A percentile compares a stretch with the other conserved stretches of the same genome.
These are phyloP conservation scores for Haplosporangium gracile DNA, from an alignment of 192 early-diverging fungal genomes.

Conservation along the genomic window DNA sequence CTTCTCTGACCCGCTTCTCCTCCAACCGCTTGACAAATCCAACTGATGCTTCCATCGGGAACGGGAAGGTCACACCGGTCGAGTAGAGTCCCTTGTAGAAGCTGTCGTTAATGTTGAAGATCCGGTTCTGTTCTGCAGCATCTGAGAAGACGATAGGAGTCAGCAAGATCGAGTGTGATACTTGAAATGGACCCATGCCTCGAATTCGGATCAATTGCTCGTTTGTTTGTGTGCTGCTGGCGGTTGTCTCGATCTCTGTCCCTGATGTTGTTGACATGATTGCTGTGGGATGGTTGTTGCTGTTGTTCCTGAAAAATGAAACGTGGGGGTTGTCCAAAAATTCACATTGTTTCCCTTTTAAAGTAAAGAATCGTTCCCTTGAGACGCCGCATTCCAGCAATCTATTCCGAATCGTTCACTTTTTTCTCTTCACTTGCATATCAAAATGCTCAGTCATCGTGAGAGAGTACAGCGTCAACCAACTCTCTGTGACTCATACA, in stretches of 20 bases:
- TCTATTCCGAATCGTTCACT: neutral
- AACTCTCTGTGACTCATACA: neutral
- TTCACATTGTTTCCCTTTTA: neutral
- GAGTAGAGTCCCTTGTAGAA: constrained; percentile 35
- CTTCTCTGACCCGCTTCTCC: neutral
- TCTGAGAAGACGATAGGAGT: constrained; percentile 19
- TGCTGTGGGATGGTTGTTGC: neutral
- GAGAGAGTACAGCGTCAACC: neutral
- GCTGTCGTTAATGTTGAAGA: constrained; percentile 30
- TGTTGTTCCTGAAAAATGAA: neutral
- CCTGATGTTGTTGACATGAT: neutral
- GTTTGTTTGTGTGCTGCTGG: neutral
- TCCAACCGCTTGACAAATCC: constrained; percentile 16
- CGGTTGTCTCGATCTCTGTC: neutral
- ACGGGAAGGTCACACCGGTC: constrained; percentile 16
- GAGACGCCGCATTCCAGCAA: neutral
- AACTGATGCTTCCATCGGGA: constrained; percentile 4
- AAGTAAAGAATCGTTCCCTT: neutral
- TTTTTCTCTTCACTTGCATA: too few relatives aligned
- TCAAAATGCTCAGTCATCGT: neutral
- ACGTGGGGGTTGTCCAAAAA: neutral
- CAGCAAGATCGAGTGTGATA: constrained; percentile 15
- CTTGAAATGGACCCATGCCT: constrained; percentile 26
- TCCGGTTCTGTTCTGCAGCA: constrained; percentile 9
- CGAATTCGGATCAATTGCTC: constrained; percentile 5